Base-by-base conservation (phyloP, 208 protist genomes). In the Trypanosoma boissoni region DNA sequence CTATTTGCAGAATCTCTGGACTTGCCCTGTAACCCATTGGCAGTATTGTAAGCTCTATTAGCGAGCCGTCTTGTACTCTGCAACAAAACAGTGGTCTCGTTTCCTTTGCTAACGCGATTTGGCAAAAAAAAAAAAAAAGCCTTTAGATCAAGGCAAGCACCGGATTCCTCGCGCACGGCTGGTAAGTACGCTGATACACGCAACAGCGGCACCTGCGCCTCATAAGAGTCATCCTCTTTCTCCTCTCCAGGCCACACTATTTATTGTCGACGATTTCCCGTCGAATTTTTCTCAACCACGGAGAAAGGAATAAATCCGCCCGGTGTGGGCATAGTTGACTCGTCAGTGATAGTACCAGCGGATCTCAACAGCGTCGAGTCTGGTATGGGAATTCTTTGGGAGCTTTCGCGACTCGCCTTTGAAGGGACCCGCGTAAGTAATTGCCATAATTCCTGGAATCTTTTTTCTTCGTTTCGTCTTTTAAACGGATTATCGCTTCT, bases 11-110 rank as follows among this genome's bases (percentile, higher is more conserved):
- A 14, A 74, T 50, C 28, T 74, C 59, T 18, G 59, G 60, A 39
- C 59, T 74, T 31, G 67, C 21, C n/a, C 52, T 50, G 7, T 68
- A 56, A 18, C n/a, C 51, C 59, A 68, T 74, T 0, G 59, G 60
- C 14, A 73, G 46, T 32, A 64, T 52, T 23, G 21, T 57, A 36
- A 68, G 51, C 39, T 66, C 53, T n/a, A 58, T 59, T 18, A 39
- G 23, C 3, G 27, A 12, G 12, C 45, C 46, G 23, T 57, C 42
- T 1, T n/a, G 21, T 2, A 48, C 10, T 9, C 42, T n/a, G 42
- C 42, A 48, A 1, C 42, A 1, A 48, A 48, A 48, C 1, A 48
- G n/a, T 14, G 8, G 2, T 7, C 42, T 2, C 1, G 42, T 48
- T 23, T 48, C 42, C n/a, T n/a, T n/a, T n/a, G n/a, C n/a, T n/a